Evolutionary conservation across 2,329 filamentous ascomycete genomes (phyloP), one percentile per base, ranked within the genome.

Genomic region (Malbranchea cinnamomea): DNA sequence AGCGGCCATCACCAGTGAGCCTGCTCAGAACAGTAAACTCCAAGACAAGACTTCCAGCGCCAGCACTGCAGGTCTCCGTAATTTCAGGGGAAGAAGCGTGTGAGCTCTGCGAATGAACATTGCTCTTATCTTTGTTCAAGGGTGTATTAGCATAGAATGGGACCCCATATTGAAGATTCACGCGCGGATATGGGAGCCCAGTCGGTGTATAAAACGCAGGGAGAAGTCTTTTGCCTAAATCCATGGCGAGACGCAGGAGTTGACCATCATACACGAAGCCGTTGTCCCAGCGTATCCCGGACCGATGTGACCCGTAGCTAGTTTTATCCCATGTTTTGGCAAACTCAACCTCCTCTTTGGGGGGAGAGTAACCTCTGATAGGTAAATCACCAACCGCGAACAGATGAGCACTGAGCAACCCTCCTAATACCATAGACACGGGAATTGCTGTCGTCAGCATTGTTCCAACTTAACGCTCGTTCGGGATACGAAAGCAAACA

Each of bases 31-130:
- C 82, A 1, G 84, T 81, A 42, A 95, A 93, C 49, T 98, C 89
- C 1, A 98, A 67, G 2, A 94, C 82, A 15, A 98, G 63, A 51
- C 85, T 95, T 31, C 85, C 89, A n/a, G 89, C 89, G 24, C 89
- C 89, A 2, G 89, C 89, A 48, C 83, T 93, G 56, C 89, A 98
- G 1, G 84, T 98, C 57, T 95, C 89, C 1, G 89, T 95, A 26
- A 91, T 77, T 52, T 98, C 87, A 22, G 59, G 53, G 6, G 57
- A 49, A 10, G 58, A 58, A 23, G 39, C 40, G 30, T 41, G 25
- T 2, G 31, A 36, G 11, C 39, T 17, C 13, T 33, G 15, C 2
- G 31, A 31, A 18, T 34, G 33, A 5, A 34, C 26, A 22, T 29
- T 28, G 6, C n/a, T 25, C 47, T 29, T 47, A 21, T 28, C 37